Evolutionary conservation across 139 green algal genomes (phyloP).

Genomic region (Picochlorum sp.): DNA sequence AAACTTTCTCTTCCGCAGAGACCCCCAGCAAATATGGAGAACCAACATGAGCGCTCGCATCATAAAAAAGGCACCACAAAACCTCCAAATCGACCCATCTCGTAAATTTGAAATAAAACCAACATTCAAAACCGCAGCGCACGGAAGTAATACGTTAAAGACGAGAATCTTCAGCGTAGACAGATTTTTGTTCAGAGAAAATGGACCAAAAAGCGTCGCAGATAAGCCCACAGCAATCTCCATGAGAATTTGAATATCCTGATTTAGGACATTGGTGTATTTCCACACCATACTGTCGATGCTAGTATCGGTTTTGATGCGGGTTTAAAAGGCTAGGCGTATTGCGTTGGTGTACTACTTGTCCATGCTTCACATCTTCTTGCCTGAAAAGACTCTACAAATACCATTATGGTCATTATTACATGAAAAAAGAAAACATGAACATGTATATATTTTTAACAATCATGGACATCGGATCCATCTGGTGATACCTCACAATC

Average conservation of each 20-base stretch:
- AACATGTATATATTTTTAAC: too few species aligned
- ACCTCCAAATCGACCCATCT: not conserved
- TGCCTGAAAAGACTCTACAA: too few species aligned
- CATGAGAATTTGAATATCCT: conserved; percentile 10
- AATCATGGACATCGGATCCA: too few species aligned
- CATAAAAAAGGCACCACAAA: not conserved
- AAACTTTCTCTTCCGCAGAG: not conserved
- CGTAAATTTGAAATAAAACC: not conserved
- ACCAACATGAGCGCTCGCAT: not conserved
- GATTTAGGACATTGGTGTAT: conserved; percentile 10
- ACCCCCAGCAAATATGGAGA: not conserved
- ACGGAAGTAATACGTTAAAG: not conserved
- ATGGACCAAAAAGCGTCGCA: not conserved
- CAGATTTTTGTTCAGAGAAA: not conserved
- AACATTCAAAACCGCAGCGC: not conserved
- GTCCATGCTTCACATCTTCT: too few species aligned
- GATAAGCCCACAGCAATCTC: not conserved
- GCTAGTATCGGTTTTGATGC: not conserved
- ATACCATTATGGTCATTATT: too few species aligned
- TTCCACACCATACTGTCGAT: not conserved
- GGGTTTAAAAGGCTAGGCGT: too few species aligned
- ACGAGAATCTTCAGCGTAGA: not conserved
- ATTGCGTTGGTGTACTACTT: too few species aligned
- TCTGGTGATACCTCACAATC: too few species aligned
- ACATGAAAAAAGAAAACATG: too few species aligned